These are phyloP conservation scores for Oryza meyeriana DNA, from an alignment of 176 grass and related monocot species.

Conservation along the genomic window DNA sequence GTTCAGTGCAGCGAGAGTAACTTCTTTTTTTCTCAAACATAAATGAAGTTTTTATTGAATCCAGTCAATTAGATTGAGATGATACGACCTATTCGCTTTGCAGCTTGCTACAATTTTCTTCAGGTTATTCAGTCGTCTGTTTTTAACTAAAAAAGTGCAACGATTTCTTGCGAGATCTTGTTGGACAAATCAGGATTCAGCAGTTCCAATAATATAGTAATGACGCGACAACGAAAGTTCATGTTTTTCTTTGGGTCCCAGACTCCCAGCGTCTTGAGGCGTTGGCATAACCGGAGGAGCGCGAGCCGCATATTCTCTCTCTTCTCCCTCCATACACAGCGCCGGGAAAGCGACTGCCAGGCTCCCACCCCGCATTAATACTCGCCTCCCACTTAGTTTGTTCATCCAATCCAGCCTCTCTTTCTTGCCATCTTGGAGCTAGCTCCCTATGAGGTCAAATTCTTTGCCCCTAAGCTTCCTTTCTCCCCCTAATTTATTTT, in stretches of 20 bases:
- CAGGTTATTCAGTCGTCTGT: not conserved
- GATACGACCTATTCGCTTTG: too few species aligned
- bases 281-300: slow-evolving; percentile 13
- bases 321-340: not conserved
- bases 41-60: too few species aligned
- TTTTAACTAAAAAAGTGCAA: not conserved
- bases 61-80: too few species aligned
- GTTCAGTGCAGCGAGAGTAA: too few species aligned
- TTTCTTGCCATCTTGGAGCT: not conserved
- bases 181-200: slow-evolving; percentile 15
- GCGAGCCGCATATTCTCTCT: slow-evolving; percentile 26
- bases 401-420: not conserved
- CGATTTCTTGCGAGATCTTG: not conserved
- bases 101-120: too few species aligned
- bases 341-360: slow-evolving; percentile 4
- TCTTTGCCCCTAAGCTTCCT: not conserved
- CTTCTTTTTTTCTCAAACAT: too few species aligned
- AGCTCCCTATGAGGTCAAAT: not conserved
- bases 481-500: not conserved
- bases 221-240: not conserved
- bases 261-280: not conserved
- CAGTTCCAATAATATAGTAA: not conserved
- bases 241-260: not conserved
- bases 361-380: not conserved
- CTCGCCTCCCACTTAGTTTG: not conserved